phyloP scores from a whole-genome alignment of 108 stramenopile genomes.

The Cyclotella atomus region DNA sequence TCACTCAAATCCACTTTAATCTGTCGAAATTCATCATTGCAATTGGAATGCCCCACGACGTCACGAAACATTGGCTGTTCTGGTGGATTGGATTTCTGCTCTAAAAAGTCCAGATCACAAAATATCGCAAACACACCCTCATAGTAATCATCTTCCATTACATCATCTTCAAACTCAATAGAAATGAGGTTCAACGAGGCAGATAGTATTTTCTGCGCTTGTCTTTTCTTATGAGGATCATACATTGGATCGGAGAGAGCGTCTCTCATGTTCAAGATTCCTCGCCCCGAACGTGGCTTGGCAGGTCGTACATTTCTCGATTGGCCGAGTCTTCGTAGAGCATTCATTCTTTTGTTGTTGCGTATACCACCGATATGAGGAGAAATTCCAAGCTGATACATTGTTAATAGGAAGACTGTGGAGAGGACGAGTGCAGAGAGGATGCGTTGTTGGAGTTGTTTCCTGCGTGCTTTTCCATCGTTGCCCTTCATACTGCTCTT shows the following conservation, averaged over 20 bases:
- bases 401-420: not conserved
- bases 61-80: slow-evolving; percentile 81
- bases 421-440: not conserved
- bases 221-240: slow-evolving; percentile 6
- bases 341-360: not conserved
- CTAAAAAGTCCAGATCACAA: slow-evolving; percentile 34
- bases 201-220: slow-evolving; percentile 27
- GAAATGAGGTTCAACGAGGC: slow-evolving; percentile 28
- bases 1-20: slow-evolving; percentile 59
- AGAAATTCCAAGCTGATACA: not conserved
- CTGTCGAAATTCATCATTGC: slow-evolving; percentile 15
- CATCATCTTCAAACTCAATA: slow-evolving; percentile 11
- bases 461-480: slow-evolving; percentile 20
- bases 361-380: not conserved
- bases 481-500: slow-evolving; percentile 17
- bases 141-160: slow-evolving; percentile 30
- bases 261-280: slow-evolving; percentile 22
- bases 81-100: slow-evolving; percentile 40
- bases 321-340: slow-evolving; percentile 20
- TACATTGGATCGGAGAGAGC: slow-evolving; percentile 32
- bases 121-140: slow-evolving; percentile 30
- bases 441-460: slow-evolving; percentile 9
- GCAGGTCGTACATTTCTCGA: not conserved
- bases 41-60: slow-evolving; percentile 50
- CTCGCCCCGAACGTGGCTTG: not conserved